Evolutionary conservation across 2,329 filamentous ascomycete species (phyloP), one percentile per base, ranked within the genome.

Genomic region (Fusarium sp.): DNA sequence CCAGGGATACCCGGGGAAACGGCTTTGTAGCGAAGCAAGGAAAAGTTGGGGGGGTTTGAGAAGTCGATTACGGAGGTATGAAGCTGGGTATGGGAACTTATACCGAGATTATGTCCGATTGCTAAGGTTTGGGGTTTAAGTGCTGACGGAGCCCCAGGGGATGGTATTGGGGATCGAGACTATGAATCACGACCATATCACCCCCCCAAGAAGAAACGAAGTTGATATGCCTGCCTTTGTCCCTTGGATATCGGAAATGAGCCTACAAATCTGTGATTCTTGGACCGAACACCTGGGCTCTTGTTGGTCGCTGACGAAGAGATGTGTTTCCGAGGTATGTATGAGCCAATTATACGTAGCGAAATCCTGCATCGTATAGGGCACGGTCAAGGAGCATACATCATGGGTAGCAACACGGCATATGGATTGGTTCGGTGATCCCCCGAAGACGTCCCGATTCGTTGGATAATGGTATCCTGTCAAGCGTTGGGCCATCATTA

Each of bases 391-490:
- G 35, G 46, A 47, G 35, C 25, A 54, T 54, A 31, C 14, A 44
- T 49, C 25, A 44, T 44, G 47, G 47, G 14, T 33, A 57, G 44
- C 27, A 33, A 57, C 54, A 35, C 68, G 50, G 52, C 22, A 53
- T 56, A 39, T 46, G 46, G 58, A 36, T 70, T 49, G 54, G 68
- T 42, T 71, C 42, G 39, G 52, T 27, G 35, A 46, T 17, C 20
- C 27, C 18, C 36, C 59, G n/a, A 55, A 38, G 29, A 45, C 38
- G 41, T 55, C 57, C 46, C 31, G 49, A 58, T 55, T 68, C 44
- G 35, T 33, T 46, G 27, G 47, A 33, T 22, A 27, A 35, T 25
- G 42, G 39, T 56, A 49, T 63, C 20, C 38, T 11, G 17, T 42
- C 20, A 33, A 36, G 31, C 22, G 22, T 25, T 53, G 36, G 65